These are phyloP conservation scores for Paraglomus brasilianum DNA, from an alignment of 192 early-diverging fungal genomes.

Conservation along the genomic window DNA sequence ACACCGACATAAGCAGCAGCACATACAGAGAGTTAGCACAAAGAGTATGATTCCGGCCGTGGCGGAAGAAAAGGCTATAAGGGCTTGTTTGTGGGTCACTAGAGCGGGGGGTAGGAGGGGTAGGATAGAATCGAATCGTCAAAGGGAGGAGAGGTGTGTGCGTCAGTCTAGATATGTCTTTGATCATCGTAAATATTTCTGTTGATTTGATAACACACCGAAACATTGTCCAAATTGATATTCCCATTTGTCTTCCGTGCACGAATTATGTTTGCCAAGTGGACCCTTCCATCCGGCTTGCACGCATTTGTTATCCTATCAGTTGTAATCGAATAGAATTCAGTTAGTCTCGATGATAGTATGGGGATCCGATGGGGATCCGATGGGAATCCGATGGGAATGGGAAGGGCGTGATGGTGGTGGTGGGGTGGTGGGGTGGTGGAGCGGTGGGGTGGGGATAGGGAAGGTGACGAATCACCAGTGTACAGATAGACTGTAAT, in stretches of 20 bases:
- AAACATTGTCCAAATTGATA: constrained; percentile 32
- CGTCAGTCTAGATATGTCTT: background rate
- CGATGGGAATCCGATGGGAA: background rate
- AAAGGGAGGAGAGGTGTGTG: background rate
- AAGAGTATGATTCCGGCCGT: constrained; percentile 17
- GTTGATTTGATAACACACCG: constrained; percentile 6
- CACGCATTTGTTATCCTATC: constrained; percentile 13
- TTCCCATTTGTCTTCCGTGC: constrained; percentile 17
- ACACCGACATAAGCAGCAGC: constrained; percentile 32
- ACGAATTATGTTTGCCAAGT: background rate
- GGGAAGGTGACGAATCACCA: background rate
- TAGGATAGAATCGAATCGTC: background rate
- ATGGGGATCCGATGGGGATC: no score
- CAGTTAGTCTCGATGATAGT: background rate
- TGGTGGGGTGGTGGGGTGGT: no score
- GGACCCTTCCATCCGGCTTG: constrained; percentile 28
- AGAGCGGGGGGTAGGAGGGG: background rate
- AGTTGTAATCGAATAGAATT: background rate
- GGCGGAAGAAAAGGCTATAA: constrained; percentile 27
- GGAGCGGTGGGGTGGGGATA: no score
- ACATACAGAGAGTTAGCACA: constrained; percentile 2
- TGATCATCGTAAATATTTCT: background rate
- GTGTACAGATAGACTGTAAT: background rate
- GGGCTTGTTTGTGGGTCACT: constrained; percentile 24
- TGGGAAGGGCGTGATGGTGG: no score